These are phyloP conservation scores for Alliaria petiolata DNA, from an alignment of 345 rosid species.

Conservation along the genomic window DNA sequence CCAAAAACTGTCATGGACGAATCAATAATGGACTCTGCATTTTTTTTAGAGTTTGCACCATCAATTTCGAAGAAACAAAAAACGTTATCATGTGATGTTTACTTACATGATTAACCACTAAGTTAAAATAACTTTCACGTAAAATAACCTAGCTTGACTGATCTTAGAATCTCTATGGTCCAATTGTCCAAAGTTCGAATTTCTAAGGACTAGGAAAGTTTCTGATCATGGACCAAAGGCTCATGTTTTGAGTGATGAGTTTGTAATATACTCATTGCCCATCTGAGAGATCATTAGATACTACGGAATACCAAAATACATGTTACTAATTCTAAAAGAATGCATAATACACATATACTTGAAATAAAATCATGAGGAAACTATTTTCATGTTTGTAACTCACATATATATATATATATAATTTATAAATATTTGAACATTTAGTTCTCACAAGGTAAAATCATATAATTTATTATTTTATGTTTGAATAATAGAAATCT, in stretches of 20 bases:
- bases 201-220: no score
- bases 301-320: background rate
- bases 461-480: background rate
- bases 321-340: background rate
- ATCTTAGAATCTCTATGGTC: background rate
- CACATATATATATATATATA: background rate
- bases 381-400: background rate
- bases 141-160: background rate
- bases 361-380: background rate
- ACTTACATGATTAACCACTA: background rate
- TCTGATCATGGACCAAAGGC: slow-evolving; percentile 2
- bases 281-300: background rate
- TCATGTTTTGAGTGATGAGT: slow-evolving; percentile 7
- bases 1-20: background rate
- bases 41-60: background rate
- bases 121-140: background rate
- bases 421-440: background rate
- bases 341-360: background rate
- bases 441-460: background rate
- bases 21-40: background rate
- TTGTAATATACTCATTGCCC: slow-evolving; percentile 3
- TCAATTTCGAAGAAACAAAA: background rate
- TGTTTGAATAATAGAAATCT: background rate
- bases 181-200: background rate
- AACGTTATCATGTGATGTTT: background rate